Evolutionary conservation across 768 basidiomycete genomes (phyloP).

Genomic region (Leccinum longicurvipes): DNA sequence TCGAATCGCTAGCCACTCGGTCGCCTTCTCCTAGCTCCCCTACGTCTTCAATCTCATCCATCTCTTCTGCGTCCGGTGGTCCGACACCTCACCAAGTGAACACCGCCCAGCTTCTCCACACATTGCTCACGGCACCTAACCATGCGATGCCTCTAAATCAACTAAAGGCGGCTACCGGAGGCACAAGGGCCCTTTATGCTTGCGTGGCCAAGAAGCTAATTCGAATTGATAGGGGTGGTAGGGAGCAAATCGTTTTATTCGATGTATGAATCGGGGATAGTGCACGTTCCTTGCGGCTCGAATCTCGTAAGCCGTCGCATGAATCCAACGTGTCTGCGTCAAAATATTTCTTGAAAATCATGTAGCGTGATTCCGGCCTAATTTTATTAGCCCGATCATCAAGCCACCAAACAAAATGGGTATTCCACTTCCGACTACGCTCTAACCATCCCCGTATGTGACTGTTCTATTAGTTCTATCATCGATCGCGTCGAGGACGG

Average conservation of each 20-base stretch:
- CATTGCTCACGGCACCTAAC: slow-evolving; percentile 52
- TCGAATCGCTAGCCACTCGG: slow-evolving; percentile 52
- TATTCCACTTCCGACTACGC: not conserved
- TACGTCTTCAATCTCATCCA: slow-evolving; percentile 52
- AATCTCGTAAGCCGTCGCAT: not conserved
- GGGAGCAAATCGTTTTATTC: slow-evolving; percentile 75
- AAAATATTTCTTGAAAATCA: not conserved
- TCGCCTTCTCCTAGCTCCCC: slow-evolving; percentile 56
- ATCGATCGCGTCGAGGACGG: not conserved
- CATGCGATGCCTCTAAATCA: slow-evolving; percentile 59
- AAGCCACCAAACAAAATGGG: not conserved
- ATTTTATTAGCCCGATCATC: not conserved
- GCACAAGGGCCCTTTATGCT: slow-evolving; percentile 64
- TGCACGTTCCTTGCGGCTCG: not conserved
- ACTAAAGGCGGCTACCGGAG: slow-evolving; percentile 57
- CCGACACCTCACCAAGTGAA: slow-evolving; percentile 68
- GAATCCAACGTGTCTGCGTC: not conserved
- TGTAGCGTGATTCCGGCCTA: not conserved
- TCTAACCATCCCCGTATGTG: not conserved
- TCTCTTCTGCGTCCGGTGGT: slow-evolving; percentile 33
- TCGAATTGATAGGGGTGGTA: slow-evolving; percentile 70
- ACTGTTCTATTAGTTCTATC: not conserved
- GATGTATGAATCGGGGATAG: slow-evolving; percentile 35
- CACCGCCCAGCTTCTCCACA: slow-evolving; percentile 62
- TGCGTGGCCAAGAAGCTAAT: slow-evolving; percentile 81